phyloP scores from a whole-genome alignment of 2,329 filamentous ascomycete genomes.

The Aspergillus glaucus region DNA sequence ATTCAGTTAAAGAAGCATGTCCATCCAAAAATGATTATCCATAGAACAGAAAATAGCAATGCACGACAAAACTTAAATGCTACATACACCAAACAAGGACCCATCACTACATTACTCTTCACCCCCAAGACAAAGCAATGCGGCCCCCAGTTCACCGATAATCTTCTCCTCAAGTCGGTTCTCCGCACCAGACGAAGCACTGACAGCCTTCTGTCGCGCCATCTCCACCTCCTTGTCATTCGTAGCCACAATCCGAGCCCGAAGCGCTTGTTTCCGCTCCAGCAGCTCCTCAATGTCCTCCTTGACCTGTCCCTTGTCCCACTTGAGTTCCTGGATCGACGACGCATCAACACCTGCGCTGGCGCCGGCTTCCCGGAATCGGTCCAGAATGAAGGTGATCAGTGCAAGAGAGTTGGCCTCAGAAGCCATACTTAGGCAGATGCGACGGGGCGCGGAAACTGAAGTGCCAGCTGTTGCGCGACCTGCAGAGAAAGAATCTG shows the following conservation, averaged over 20 bases:
- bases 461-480: slow-evolving; percentile 38
- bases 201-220: slow-evolving; percentile 37
- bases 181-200: slow-evolving; percentile 44
- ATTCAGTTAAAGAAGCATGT: no score
- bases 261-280: slow-evolving; percentile 60
- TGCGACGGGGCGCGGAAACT: slow-evolving; percentile 48
- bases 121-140: slow-evolving; percentile 37
- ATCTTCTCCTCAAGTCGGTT: slow-evolving; percentile 71
- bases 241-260: slow-evolving; percentile 66
- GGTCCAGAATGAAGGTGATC: slow-evolving; percentile 64
- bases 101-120: slow-evolving; percentile 23
- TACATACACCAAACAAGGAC: slow-evolving; percentile 9
- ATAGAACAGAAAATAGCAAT: slow-evolving; percentile 8
- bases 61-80: slow-evolving; percentile 1
- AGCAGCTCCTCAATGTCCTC: slow-evolving; percentile 84
- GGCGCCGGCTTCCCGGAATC: slow-evolving; percentile 58
- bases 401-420: slow-evolving; percentile 76
- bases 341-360: slow-evolving; percentile 51
- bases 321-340: slow-evolving; percentile 66
- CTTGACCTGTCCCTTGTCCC: slow-evolving; percentile 65
- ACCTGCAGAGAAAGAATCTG: slow-evolving; percentile 59
- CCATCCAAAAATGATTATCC: background rate
- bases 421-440: slow-evolving; percentile 66
- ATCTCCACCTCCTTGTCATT: slow-evolving; percentile 66
- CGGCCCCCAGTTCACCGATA: slow-evolving; percentile 59